A percentile compares a stretch with the other conserved stretches of the same genome.
These are phyloP conservation scores for Neurospora intermedia DNA, from an alignment of 495 filamentous ascomycete species.

Conservation along the genomic window DNA sequence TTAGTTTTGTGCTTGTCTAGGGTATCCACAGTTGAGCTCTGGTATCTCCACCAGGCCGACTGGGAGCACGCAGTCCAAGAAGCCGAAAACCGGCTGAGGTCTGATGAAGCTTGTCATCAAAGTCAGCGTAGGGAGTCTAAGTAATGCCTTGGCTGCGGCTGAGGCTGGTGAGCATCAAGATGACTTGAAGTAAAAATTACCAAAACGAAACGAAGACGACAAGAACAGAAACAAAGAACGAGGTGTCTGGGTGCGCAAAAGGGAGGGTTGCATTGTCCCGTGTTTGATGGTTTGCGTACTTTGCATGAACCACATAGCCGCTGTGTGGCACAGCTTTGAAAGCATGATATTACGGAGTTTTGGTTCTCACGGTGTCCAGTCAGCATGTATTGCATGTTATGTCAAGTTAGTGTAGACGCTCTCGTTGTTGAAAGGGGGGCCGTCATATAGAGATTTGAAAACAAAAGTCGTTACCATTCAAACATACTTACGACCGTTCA, in stretches of 20 bases:
- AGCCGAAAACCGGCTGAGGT: constrained; percentile 17
- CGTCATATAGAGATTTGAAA: neutral
- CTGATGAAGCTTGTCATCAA: constrained; percentile 12
- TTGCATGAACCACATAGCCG: neutral
- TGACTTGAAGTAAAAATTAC: neutral
- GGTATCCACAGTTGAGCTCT: constrained; percentile 17
- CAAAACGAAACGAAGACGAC: neutral
- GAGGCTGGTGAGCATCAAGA: neutral
- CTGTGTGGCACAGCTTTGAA: neutral
- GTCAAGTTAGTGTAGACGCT: neutral
- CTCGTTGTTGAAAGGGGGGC: neutral
- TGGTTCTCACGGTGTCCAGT: neutral
- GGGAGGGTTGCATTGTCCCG: neutral
- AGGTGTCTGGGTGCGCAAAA: neutral
- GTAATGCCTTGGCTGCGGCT: neutral
- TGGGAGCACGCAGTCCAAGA: constrained; percentile 22
- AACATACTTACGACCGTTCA: neutral
- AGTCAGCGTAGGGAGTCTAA: neutral
- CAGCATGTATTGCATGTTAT: neutral
- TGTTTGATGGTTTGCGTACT: neutral
- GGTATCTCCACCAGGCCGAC: constrained; percentile 18
- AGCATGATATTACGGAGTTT: neutral
- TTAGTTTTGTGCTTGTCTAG: neutral
- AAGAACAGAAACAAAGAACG: neutral
- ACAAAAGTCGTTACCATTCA: neutral